These are phyloP conservation scores for Coriaria nepalensis DNA, from an alignment of 306 rosid genomes.

Conservation along the genomic window DNA sequence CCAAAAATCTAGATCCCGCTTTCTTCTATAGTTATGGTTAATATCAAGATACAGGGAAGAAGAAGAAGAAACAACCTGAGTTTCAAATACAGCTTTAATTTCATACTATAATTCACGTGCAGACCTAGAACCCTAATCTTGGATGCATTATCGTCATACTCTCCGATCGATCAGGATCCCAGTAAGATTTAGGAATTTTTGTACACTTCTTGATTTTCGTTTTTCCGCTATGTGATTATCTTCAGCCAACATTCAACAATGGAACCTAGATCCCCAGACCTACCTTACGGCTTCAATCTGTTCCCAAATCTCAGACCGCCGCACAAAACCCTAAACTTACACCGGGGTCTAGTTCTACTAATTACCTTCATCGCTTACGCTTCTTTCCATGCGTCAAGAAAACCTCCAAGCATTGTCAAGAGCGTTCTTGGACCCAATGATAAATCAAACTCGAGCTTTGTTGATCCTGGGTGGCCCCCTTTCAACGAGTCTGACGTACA, in stretches of 20 bases:
- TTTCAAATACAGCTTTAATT: too few species aligned
- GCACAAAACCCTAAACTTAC: slow-evolving; percentile 54
- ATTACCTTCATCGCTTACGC: slow-evolving; percentile 69
- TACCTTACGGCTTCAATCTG: slow-evolving; percentile 14
- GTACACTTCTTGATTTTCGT: too few species aligned
- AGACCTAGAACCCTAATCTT: too few species aligned
- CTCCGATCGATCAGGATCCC: too few species aligned
- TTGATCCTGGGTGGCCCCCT: slow-evolving; percentile 65
- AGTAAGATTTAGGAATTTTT: too few species aligned
- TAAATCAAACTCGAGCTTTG: slow-evolving; percentile 11
- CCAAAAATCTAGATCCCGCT: too few species aligned
- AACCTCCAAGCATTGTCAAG: slow-evolving; percentile 88
- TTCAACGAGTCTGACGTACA: slow-evolving; percentile 52
- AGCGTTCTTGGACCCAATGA: slow-evolving; percentile 71
- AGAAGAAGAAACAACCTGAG: too few species aligned
- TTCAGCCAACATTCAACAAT: not conserved
- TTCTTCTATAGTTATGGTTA: too few species aligned
- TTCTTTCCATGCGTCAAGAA: slow-evolving; percentile 82
- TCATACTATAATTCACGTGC: too few species aligned
- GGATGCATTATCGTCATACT: too few species aligned
- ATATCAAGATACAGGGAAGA: too few species aligned
- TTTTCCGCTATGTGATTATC: not conserved
- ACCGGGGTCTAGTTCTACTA: slow-evolving; percentile 40
- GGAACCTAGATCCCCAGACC: too few species aligned
- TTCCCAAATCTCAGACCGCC: slow-evolving; percentile 62